phyloP scores from a whole-genome alignment of 768 basidiomycete genomes.

The Lentinus tigrinus region DNA sequence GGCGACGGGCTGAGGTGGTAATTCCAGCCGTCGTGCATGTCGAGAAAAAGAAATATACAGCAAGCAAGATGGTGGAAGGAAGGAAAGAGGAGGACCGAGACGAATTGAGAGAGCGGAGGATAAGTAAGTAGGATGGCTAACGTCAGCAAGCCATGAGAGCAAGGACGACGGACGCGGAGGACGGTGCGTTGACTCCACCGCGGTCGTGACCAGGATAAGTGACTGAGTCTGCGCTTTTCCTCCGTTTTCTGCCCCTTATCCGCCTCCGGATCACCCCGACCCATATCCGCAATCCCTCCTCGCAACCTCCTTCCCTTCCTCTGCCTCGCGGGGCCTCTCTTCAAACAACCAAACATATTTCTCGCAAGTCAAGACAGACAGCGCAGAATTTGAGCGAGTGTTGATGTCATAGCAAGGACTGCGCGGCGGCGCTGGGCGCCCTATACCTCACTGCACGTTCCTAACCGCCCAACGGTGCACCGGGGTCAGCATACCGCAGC shows the following conservation, averaged over 20 bases:
- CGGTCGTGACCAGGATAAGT: no score
- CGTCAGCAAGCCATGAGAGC: not conserved
- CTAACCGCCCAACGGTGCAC: no score
- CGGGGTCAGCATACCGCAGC: no score
- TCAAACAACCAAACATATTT: no score
- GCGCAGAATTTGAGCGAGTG: no score
- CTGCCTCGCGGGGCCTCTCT: not conserved
- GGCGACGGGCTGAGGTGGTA: conserved; percentile 23
- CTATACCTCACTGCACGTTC: no score
- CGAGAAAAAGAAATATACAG: not conserved
- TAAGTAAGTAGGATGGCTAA: not conserved
- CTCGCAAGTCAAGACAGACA: no score
- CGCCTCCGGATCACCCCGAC: not conserved
- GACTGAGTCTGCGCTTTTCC: no score
- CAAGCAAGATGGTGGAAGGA: not conserved
- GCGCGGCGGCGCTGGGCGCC: no score
- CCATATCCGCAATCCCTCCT: not conserved
- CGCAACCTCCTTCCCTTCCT: not conserved
- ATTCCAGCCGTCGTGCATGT: conserved; percentile 27
- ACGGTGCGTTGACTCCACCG: no score
- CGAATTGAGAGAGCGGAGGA: not conserved
- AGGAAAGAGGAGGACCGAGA: not conserved
- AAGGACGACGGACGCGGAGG: not conserved
- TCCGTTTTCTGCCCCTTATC: not conserved
- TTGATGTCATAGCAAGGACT: no score